A percentile compares a stretch with the other conserved stretches of the same genome.
phyloP scores from a whole-genome alignment of 2,329 filamentous ascomycete species.

The Phaeosphaeria sp. region DNA sequence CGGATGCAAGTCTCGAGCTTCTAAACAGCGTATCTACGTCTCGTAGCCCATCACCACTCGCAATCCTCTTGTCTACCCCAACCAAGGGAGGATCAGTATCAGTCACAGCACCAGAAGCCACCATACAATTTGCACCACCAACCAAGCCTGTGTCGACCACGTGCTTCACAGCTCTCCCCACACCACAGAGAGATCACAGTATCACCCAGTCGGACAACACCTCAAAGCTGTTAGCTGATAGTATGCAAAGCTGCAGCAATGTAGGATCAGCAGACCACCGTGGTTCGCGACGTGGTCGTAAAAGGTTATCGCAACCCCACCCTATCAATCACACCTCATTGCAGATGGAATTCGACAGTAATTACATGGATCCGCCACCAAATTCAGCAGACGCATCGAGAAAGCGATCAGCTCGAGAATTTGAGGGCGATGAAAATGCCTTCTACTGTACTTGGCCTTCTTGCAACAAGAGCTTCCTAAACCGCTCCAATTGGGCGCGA shows the following conservation, averaged over 20 bases:
- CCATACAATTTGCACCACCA: background rate
- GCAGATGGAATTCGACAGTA: no score
- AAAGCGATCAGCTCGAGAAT: background rate
- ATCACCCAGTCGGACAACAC: background rate
- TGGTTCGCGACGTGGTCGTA: background rate
- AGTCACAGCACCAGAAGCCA: background rate
- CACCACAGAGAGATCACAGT: background rate
- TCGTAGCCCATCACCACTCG: background rate
- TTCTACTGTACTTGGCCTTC: slow-evolving; percentile 5
- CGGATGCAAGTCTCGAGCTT: background rate
- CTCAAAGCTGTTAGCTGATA: background rate
- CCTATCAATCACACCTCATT: no score
- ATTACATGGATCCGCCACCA: no score
- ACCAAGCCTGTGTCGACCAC: background rate
- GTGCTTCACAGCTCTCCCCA: background rate
- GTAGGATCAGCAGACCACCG: background rate
- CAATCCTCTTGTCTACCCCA: background rate
- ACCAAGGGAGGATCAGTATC: background rate
- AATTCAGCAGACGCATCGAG: background rate
- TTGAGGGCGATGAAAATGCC: background rate
- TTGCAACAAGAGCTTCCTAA: background rate
- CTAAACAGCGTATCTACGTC: background rate
- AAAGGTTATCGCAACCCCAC: background rate
- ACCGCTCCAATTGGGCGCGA: slow-evolving; percentile 4
- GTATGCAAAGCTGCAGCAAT: background rate